A percentile compares a stretch with the other conserved stretches of the same genome.
Evolutionary conservation across 1,284 basidiomycete species (phyloP).

Genomic region (Phlebopus sp.): DNA sequence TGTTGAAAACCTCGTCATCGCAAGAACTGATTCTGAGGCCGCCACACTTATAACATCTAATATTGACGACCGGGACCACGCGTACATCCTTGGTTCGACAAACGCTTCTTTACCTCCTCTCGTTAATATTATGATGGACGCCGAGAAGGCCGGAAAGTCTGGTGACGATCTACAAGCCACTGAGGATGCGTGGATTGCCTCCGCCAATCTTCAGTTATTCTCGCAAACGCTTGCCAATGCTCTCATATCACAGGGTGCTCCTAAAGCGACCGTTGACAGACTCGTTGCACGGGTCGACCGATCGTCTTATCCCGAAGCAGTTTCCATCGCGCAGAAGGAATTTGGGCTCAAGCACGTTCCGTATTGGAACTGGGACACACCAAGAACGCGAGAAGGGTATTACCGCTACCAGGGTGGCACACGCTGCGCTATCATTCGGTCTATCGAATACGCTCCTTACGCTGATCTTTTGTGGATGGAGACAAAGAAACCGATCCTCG

Average conservation of each 20-base stretch:
- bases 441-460: conserved; percentile 91
- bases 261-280: conserved; percentile 44
- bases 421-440: conserved; percentile 90
- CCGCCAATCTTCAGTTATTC: conserved; percentile 82
- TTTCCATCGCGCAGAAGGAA: conserved; percentile 75
- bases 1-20: conserved; percentile 68
- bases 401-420: conserved; percentile 98
- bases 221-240: conserved; percentile 73
- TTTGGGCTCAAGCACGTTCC: conserved; percentile 74
- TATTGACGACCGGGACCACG: conserved; percentile 94
- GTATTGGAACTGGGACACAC: conserved; percentile 93
- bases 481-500: conserved; percentile 94
- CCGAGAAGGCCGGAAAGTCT: conserved; percentile 76
- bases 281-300: conserved; percentile 64
- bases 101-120: conserved; percentile 71
- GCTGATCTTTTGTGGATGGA: conserved; percentile 97
- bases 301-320: conserved; percentile 68
- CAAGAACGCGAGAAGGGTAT: conserved; percentile 92
- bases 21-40: conserved; percentile 86
- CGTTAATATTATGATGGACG: conserved; percentile 80
- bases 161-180: conserved; percentile 81
- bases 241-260: conserved; percentile 63
- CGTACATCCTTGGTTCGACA: conserved; percentile 93
- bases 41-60: conserved; percentile 96
- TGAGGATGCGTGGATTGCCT: conserved; percentile 83